Conservation (phyloP, 805 yeast genomes). For the Suhomyces tanzawaensis region DNA sequence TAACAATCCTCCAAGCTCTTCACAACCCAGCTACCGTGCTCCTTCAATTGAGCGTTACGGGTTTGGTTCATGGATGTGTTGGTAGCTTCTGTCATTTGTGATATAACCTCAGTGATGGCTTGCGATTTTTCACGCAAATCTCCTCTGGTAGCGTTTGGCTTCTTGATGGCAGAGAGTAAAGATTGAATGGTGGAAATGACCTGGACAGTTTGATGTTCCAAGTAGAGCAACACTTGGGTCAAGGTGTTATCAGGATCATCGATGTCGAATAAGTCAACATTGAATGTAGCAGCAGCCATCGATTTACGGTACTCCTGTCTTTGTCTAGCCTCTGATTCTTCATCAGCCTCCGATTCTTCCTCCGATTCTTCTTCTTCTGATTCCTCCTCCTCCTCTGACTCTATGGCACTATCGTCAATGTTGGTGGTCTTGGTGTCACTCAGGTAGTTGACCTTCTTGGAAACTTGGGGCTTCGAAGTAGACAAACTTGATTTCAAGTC, state of each 20-base stretch:
- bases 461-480: conserved; percentile 7
- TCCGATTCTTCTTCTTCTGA: conserved; percentile 20
- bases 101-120: conserved; percentile 75
- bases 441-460: conserved; percentile 8
- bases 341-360: conserved; percentile 13
- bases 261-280: conserved; percentile 73
- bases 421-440: conserved; percentile 5
- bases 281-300: conserved; percentile 57
- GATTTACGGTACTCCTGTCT: conserved; percentile 46
- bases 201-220: conserved; percentile 91
- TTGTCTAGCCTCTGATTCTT: conserved; percentile 36
- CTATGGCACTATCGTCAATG: conserved; percentile 4
- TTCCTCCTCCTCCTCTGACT: conserved; percentile 11
- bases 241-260: conserved; percentile 87
- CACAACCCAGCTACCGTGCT: conserved; percentile 90
- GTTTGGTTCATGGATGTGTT: conserved; percentile 85
- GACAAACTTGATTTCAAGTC: conserved; percentile 7
- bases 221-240: conserved; percentile 74
- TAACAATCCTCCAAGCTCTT: conserved; percentile 82
- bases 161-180: conserved; percentile 70
- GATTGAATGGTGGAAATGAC: conserved; percentile 89
- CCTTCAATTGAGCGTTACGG: conserved; percentile 77
- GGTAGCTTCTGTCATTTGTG: conserved; percentile 88
- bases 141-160: conserved; percentile 73
- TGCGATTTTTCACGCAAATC: conserved; percentile 67